Evolutionary conservation across 2,329 filamentous ascomycete species (phyloP).

Genomic region (Ophiostoma sp.): DNA sequence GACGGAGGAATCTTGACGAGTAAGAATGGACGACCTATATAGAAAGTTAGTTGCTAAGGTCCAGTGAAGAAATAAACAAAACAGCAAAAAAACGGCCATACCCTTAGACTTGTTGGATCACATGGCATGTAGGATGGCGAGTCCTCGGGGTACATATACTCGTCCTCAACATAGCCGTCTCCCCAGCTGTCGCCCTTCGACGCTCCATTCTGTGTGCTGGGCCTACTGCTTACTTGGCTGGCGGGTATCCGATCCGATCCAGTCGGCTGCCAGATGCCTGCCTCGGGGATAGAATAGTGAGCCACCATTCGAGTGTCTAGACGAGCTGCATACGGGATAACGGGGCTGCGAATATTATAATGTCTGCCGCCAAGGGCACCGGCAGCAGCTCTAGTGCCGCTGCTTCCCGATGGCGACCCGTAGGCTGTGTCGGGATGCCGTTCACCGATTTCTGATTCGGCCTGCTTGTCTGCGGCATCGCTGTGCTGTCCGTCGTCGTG

Average conservation of each 20-base stretch:
- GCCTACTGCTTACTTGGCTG: background rate
- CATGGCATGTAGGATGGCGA: conserved; percentile 44
- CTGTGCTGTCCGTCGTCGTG: conserved; percentile 27
- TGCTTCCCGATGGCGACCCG: background rate
- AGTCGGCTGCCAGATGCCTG: conserved; percentile 28
- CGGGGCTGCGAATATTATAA: background rate
- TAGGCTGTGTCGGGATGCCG: background rate
- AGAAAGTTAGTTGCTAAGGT: background rate
- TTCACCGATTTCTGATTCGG: conserved; percentile 30
- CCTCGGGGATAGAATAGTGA: conserved; percentile 17
- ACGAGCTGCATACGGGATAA: background rate
- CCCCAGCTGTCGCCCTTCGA: conserved; percentile 33
- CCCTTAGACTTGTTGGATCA: conserved; percentile 52
- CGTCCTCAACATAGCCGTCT: conserved; percentile 32
- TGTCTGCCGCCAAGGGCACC: background rate
- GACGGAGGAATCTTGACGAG: conserved; percentile 79
- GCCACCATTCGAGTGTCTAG: conserved; percentile 26
- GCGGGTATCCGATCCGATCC: background rate
- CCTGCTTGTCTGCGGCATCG: conserved; percentile 30
- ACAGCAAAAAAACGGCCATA: conserved; percentile 34
- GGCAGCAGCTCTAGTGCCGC: background rate
- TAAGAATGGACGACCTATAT: conserved; percentile 65
- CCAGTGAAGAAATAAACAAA: background rate
- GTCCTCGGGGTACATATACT: conserved; percentile 32
- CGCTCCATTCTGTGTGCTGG: background rate